A percentile compares a stretch with the other conserved stretches of the same genome.
Evolutionary conservation across 1,139 yeast genomes (phyloP).

Genomic region (Yamadazyma atlantica): DNA sequence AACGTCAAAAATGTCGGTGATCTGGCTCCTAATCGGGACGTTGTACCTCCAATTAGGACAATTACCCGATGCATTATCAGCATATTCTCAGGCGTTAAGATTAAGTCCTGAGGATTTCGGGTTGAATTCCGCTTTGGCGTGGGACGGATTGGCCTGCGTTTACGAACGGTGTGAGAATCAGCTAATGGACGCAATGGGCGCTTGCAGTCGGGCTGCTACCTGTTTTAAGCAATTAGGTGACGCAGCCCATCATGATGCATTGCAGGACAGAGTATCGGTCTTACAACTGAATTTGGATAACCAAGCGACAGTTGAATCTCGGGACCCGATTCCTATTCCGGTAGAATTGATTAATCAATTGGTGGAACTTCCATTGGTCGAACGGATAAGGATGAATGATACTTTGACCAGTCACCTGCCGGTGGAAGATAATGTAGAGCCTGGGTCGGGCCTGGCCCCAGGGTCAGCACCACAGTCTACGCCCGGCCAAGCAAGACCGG

Average conservation of each 20-base stretch:
- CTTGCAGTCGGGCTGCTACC: constrained; percentile 51
- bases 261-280: constrained; percentile 44
- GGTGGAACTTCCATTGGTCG: constrained; percentile 3
- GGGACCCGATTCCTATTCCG: constrained; percentile 54
- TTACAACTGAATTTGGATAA: constrained; percentile 44
- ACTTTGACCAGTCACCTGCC: constrained; percentile 3
- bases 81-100: constrained; percentile 63
- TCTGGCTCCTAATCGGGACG: constrained; percentile 68
- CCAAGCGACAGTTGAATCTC: constrained; percentile 38
- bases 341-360: constrained; percentile 27
- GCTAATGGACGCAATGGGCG: constrained; percentile 58
- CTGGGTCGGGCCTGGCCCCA: neutral
- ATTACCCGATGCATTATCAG: constrained; percentile 64
- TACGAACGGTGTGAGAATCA: constrained; percentile 65
- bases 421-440: neutral
- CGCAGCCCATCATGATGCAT: constrained; percentile 34
- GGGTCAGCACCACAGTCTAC: too few relatives aligned
- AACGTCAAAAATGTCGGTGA: constrained; percentile 54
- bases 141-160: constrained; percentile 67
- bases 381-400: constrained; percentile 5
- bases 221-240: constrained; percentile 54
- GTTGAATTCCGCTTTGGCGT: constrained; percentile 56
- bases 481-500: too few relatives aligned
- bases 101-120: constrained; percentile 50
- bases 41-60: constrained; percentile 59